Percentiles rank a stretch among this genome's conserved stretches.
phyloP scores from a whole-genome alignment of 2,329 filamentous ascomycete species.

The Cercospora nicotianae region DNA sequence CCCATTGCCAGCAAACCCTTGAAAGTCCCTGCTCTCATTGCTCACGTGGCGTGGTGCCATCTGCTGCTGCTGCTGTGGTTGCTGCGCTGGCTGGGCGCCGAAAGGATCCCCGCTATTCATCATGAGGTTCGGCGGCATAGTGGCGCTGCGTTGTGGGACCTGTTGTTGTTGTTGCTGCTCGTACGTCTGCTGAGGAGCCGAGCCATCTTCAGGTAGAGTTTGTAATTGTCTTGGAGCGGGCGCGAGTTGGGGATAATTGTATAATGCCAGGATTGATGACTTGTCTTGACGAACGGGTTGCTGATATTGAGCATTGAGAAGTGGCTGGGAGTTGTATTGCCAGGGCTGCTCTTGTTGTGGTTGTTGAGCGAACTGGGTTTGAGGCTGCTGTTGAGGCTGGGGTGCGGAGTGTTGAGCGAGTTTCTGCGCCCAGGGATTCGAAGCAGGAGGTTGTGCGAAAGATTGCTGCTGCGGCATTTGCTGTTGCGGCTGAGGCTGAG shows the following conservation, averaged over 20 bases:
- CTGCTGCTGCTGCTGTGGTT: constrained; percentile 31
- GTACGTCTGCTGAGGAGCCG: constrained; percentile 16
- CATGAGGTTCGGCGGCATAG: constrained; percentile 39
- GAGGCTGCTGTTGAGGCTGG: constrained; percentile 36
- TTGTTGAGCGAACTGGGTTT: constrained; percentile 33
- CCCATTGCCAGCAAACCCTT: constrained; percentile 63
- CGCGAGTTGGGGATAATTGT: constrained; percentile 60
- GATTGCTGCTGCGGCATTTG: constrained; percentile 24
- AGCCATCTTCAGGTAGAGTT: constrained; percentile 40
- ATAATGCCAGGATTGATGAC: constrained; percentile 73
- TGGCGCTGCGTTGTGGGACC: constrained; percentile 39
- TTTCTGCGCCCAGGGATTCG: constrained; percentile 28
- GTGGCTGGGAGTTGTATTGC: constrained; percentile 27
- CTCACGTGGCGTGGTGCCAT: constrained; percentile 53
- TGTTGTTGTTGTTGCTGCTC: constrained; percentile 22
- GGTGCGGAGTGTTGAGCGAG: constrained; percentile 19
- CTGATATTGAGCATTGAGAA: constrained; percentile 35
- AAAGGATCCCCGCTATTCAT: constrained; percentile 33
- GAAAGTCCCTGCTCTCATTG: constrained; percentile 68
- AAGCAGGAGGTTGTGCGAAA: constrained; percentile 14
- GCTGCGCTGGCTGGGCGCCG: background rate
- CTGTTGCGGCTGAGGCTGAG: constrained; percentile 24
- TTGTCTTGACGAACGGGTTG: constrained; percentile 61
- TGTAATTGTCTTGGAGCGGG: constrained; percentile 43
- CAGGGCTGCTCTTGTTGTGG: constrained; percentile 41